Base-by-base conservation (phyloP, 2,329 filamentous ascomycete genomes). In the Aspergillus sp. region DNA sequence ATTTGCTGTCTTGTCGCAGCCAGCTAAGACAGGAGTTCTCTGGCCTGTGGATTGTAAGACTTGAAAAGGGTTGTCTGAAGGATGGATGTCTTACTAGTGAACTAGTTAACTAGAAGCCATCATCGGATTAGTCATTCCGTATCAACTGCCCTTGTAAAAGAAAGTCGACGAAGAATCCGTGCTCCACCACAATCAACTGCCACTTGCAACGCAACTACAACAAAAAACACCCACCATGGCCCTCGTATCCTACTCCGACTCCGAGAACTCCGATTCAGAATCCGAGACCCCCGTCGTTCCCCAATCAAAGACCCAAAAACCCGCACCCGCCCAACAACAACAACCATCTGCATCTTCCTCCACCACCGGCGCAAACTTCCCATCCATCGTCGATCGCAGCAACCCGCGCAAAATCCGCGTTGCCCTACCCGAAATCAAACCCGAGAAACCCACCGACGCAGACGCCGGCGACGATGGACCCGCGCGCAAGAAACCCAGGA, bases 371-470 rank as follows among this genome's bases (percentile, higher is more conserved):
- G 64, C 51, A 56, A 18, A 29, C 18, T 90, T 92, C 71, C 88
- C 90, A 70, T 93, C 92, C 75, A 86, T 95, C 57, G 86, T 96
- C 76, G 90, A 95, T 77, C 86, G 89, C 72, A 85, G 88, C 57
- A 92, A 92, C 72, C 87, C 90, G 7, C 87, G 89, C 76, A 96
- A 93, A 77, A 96, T 97, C 75, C 83, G 88, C 71, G 87, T 97
- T 74, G 91, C 84, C 66, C 84, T 97, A 14, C 87, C 91, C 3
- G 81, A 85, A 20, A 74, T 84, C 29, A 75, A 75, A 59, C 68
- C 73, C 36, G 73, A 77, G 62, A 71, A 81, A 6, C 7, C 64
- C 1, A 50, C 42, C 24, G 42, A 24, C 3, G 18, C 57, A 16
- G 68, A 63, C 56, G 26, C 26, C 26, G 81, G 83, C 26, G 81